These are phyloP conservation scores for Xylariaceae sp. DNA, from an alignment of 2,329 filamentous ascomycete genomes.

Conservation along the genomic window DNA sequence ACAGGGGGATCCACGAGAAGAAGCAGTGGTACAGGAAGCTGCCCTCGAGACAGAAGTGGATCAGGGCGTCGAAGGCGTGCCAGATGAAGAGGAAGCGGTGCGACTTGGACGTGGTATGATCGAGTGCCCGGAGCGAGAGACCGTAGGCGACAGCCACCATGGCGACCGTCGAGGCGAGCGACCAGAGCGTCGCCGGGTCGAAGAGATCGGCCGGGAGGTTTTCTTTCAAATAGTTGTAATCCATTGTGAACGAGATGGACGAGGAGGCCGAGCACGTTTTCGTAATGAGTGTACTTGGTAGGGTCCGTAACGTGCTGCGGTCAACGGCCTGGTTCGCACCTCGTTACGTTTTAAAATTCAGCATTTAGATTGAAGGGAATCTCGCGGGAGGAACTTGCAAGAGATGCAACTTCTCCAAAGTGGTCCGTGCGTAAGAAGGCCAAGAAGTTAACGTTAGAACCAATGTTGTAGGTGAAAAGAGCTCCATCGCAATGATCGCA, in stretches of 20 bases:
- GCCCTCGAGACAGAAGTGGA: slow-evolving; percentile 87
- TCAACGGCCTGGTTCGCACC: no score
- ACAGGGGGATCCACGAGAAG: slow-evolving; percentile 51
- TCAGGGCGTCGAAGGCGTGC: slow-evolving; percentile 89
- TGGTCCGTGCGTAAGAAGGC: no score
- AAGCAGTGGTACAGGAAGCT: slow-evolving; percentile 93
- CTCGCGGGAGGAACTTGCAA: no score
- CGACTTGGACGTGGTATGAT: slow-evolving; percentile 41
- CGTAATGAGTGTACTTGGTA: no score
- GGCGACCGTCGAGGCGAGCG: slow-evolving; percentile 49
- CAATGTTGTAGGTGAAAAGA: no score
- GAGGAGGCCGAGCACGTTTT: no score
- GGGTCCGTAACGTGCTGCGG: no score
- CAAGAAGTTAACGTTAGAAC: no score
- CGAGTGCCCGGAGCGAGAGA: slow-evolving; percentile 41
- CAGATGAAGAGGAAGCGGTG: slow-evolving; percentile 82
- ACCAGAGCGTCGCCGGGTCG: slow-evolving; percentile 55
- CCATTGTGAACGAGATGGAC: slow-evolving; percentile 12
- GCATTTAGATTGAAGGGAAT: no score
- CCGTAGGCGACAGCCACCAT: slow-evolving; percentile 47
- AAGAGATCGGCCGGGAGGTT: slow-evolving; percentile 50
- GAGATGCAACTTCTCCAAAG: no score
- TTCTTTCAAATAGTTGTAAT: slow-evolving; percentile 21
- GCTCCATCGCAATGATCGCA: no score
- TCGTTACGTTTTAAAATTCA: no score